These are phyloP conservation scores for Hemileccinum impolitum DNA, from an alignment of 768 basidiomycete species.

Conservation along the genomic window DNA sequence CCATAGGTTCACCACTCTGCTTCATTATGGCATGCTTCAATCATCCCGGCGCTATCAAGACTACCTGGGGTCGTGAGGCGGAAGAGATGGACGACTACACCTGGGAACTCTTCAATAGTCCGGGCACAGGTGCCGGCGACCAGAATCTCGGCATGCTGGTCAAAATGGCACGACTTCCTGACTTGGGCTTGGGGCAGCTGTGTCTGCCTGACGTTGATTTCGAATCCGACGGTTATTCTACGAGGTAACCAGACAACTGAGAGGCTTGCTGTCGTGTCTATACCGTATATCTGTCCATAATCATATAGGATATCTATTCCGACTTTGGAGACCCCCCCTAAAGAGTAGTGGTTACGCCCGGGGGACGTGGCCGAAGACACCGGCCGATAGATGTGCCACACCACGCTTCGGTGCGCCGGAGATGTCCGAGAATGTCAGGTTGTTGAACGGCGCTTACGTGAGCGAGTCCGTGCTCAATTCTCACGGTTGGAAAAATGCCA, in stretches of 20 bases:
- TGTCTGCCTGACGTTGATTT: conserved; percentile 32
- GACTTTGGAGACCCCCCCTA: conserved; percentile 13
- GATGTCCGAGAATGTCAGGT: conserved; percentile 18
- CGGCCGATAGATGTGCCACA: conserved; percentile 15
- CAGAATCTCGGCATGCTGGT: conserved; percentile 59
- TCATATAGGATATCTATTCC: conserved; percentile 16
- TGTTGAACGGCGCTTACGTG: conserved; percentile 34
- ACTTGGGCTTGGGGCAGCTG: conserved; percentile 69
- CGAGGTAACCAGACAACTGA: conserved; percentile 11
- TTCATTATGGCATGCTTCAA: conserved; percentile 70
- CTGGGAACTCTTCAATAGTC: conserved; percentile 57
- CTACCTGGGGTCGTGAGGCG: conserved; percentile 64
- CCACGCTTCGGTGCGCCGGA: conserved; percentile 23
- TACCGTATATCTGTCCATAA: conserved; percentile 20
- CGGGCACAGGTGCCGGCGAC: conserved; percentile 34
- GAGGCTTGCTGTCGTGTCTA: conserved; percentile 12
- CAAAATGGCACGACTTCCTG: conserved; percentile 71
- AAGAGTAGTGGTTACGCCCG: conserved; percentile 2
- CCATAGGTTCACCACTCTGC: conserved; percentile 71
- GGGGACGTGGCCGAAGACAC: conserved; percentile 17
- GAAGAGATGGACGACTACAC: conserved; percentile 66
- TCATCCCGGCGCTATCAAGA: conserved; percentile 59
- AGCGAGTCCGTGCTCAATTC: conserved; percentile 37
- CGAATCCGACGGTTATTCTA: conserved; percentile 13
- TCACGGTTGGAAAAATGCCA: conserved; percentile 31